Evolutionary conservation across 2,329 filamentous ascomycete species (phyloP), one percentile per base, ranked within the genome.

Genomic region (Fusarium tanahbumbuense): DNA sequence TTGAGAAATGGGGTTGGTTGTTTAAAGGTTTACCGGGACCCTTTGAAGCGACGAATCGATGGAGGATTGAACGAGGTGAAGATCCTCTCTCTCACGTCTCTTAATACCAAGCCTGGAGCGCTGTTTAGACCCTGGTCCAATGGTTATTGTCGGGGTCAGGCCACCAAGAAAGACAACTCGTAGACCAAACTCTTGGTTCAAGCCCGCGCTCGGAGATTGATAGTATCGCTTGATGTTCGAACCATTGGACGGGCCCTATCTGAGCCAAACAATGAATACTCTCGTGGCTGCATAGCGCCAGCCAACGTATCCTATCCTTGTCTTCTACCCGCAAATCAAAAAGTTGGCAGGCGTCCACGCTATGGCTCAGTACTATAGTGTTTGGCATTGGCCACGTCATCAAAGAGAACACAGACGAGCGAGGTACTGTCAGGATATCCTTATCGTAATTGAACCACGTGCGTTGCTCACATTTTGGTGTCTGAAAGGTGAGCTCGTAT

Each of bases 1-100:
- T 74, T 10, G 49, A 28, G 45, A 74, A 74, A 65, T 74, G 70
- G 72, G 64, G 59, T 10, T 74, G 72, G 72, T 23, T 58, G 4
- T 54, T 74, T 1, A 50, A 28, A 16, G 72, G 68, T 1, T 49
- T 64, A 13, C 12, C 57, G 4, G 67, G 50, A 0, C 23, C 56
- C 6, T 42, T 74, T 10, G 50, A 62, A 4, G 65, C 67, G 22
- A 74, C 72, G 5, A 74, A 74, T 56, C 30, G 42, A 6, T 74
- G 70, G 72, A 55, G 72, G 13, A 23, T 55, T 6, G 47, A 56
- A 23, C 59, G 68, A 42, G 64, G 64, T 7, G 68, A 71, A 7
- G 42, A 65, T 2, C 68, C 68, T 1, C 37, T 71, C 3, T 13
- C 45, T 15, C 34, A 12, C 3, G 11, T 10, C 2, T n/a, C 34